These are phyloP conservation scores for Phytopythium litorale DNA, from an alignment of 352 stramenopile genomes.

Conservation along the genomic window DNA sequence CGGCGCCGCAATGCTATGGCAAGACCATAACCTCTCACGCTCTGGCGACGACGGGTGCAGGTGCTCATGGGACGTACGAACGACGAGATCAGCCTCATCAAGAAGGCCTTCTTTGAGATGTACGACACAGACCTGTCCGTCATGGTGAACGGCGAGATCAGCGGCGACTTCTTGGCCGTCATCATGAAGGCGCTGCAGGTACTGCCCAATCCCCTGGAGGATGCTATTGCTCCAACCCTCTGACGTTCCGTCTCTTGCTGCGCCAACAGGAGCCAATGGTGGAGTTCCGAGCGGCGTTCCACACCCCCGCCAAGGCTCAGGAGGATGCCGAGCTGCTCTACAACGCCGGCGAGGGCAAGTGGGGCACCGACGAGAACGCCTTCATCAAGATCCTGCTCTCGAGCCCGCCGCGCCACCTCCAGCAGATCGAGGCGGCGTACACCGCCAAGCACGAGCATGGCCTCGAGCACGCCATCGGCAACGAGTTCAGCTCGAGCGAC, in stretches of 20 bases:
- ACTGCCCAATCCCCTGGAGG: background rate
- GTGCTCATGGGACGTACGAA: constrained; percentile 51
- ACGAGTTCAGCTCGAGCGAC: constrained; percentile 62
- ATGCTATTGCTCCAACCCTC: no score
- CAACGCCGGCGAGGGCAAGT: constrained; percentile 76
- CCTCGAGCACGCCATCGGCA: constrained; percentile 53
- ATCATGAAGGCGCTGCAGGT: constrained; percentile 51
- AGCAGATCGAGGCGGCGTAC: constrained; percentile 55
- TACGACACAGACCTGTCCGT: constrained; percentile 49
- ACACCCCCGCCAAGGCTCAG: constrained; percentile 61
- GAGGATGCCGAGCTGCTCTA: constrained; percentile 63
- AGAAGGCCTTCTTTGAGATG: constrained; percentile 54
- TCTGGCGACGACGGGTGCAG: no score
- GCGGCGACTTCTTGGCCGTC: constrained; percentile 43
- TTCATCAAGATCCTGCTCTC: constrained; percentile 64
- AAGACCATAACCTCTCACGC: no score
- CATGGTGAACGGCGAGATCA: constrained; percentile 38
- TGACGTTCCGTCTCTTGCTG: background rate
- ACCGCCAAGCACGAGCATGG: constrained; percentile 54
- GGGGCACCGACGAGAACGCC: constrained; percentile 62
- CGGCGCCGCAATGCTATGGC: no score
- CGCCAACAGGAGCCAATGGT: constrained; percentile 23
- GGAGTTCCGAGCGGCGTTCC: constrained; percentile 41
- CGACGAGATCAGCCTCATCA: constrained; percentile 43
- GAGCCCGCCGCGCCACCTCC: constrained; percentile 57